Base-by-base conservation (phyloP, 1,139 yeast species). In the Yamadazyma pseudoaaseri region DNA sequence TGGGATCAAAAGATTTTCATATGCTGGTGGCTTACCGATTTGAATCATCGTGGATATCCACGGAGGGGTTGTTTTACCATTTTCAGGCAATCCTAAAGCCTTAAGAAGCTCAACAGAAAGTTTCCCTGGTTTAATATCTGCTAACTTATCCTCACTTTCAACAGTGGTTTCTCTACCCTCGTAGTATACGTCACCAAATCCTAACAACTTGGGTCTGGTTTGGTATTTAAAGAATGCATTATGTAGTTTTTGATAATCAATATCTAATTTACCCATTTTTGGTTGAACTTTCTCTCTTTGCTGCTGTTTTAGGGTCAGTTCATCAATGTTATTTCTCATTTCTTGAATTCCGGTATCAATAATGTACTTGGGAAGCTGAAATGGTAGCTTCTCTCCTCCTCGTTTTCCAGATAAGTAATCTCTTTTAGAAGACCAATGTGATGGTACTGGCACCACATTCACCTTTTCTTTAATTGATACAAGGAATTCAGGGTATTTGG, bases 231-330 rank as follows among this genome's bases (percentile, higher is more conserved):
- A 92, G 51, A 92, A 90, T 0, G 97, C 96, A 53, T 86, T 85
- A 51, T 89, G 81, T 17, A 92, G 60, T 45, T 81, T 84, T 42
- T 76, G 83, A 54, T 85, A 90, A 56, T 92, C 97, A 22, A 92
- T 75, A 57, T 92, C 98, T 17, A 92, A 60, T 37, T 80, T 70
- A 1, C 96, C 96, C 78, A 87, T 69, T 54, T 86, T 87, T 0
- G 97, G 97, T 54, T 87, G 96, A 0, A 90, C 95, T 35, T 85
- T 70, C 38, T 86, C 94, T 42, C 97, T 69, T 55, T 83, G 84
- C 51, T 76, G 75, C 48, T 87, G 95, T 49, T 85, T 79, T 44
- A 87, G 54, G 2, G 84, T 73, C 36, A 43, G 51, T 6, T 68
- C 66, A 14, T 74, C 82, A 13, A 65, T 66, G 21, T 64, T 58